Conservation (phyloP, 2,329 filamentous ascomycete species). For the Hymenoscyphus repandus region DNA sequence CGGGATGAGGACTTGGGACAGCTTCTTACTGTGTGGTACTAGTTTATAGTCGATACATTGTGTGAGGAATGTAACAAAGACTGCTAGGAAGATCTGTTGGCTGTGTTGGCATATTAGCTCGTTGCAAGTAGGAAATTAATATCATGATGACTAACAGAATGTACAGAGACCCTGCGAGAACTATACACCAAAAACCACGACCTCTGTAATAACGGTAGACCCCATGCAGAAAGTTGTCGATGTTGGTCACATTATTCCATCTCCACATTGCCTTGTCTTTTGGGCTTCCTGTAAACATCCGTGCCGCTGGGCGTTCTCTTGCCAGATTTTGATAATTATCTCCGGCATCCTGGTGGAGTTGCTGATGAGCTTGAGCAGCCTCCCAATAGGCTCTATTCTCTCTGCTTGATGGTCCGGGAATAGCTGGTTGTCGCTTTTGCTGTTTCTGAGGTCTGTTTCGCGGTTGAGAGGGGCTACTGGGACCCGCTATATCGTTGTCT, state of each 20-base stretch:
- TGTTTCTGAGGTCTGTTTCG: slow-evolving; percentile 12
- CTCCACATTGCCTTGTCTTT: slow-evolving; percentile 66
- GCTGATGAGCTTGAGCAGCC: slow-evolving; percentile 45
- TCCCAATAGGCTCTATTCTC: slow-evolving; percentile 50
- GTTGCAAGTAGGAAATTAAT: neutral
- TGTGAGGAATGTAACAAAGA: slow-evolving; percentile 62
- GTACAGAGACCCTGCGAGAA: slow-evolving; percentile 51
- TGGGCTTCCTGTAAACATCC: slow-evolving; percentile 46
- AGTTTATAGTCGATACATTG: slow-evolving; percentile 64
- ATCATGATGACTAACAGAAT: slow-evolving; percentile 43
- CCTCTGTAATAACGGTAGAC: slow-evolving; percentile 65
- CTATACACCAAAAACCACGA: slow-evolving; percentile 65
- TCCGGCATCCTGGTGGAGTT: slow-evolving; percentile 39
- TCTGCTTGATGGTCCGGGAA: slow-evolving; percentile 40
- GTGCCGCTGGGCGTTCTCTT: slow-evolving; percentile 42
- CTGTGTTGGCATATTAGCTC: slow-evolving; percentile 32
- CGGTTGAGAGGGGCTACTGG: slow-evolving; percentile 23
- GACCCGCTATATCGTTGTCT: slow-evolving; percentile 34
- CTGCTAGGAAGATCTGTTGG: slow-evolving; percentile 61
- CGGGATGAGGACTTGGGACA: slow-evolving; percentile 49
- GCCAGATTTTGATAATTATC: slow-evolving; percentile 20
- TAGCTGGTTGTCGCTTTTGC: slow-evolving; percentile 24
- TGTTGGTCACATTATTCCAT: slow-evolving; percentile 66
- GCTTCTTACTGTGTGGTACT: slow-evolving; percentile 46
- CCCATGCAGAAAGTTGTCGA: slow-evolving; percentile 64